Evolutionary conservation across 2,329 filamentous ascomycete species (phyloP).

Genomic region (Nemania abortiva): DNA sequence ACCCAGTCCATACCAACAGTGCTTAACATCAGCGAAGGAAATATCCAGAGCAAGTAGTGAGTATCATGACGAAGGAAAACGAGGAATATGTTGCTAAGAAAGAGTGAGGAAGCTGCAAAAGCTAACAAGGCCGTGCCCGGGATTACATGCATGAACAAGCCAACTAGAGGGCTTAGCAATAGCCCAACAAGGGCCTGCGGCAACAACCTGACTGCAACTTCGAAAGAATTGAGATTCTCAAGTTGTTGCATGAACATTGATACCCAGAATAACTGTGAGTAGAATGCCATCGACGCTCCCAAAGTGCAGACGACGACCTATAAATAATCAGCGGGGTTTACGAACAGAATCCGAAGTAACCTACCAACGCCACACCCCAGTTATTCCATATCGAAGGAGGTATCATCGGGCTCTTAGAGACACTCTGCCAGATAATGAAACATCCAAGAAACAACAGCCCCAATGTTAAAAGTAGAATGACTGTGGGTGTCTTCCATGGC

Average conservation of each 20-base stretch:
- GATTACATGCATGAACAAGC: conserved; percentile 49
- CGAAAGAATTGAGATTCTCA: conserved; percentile 48
- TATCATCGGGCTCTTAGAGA: conserved; percentile 51
- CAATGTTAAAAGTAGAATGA: conserved; percentile 50
- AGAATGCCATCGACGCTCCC: conserved; percentile 51
- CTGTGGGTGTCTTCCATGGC: conserved; percentile 52
- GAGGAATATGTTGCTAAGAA: conserved; percentile 50
- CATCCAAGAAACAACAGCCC: conserved; percentile 49
- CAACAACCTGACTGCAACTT: conserved; percentile 50
- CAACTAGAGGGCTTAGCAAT: conserved; percentile 51
- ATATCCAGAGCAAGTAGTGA: conserved; percentile 51
- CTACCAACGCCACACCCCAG: conserved; percentile 49
- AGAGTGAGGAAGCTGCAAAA: conserved; percentile 45
- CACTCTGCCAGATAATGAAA: conserved; percentile 51
- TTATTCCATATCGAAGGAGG: conserved; percentile 49
- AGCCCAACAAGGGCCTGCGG: conserved; percentile 52
- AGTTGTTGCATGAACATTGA: conserved; percentile 53
- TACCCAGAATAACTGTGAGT: conserved; percentile 52
- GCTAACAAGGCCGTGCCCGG: conserved; percentile 47
- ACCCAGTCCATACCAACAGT: conserved; percentile 53
- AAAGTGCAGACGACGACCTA: conserved; percentile 49
- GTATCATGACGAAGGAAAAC: conserved; percentile 48
- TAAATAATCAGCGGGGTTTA: conserved; percentile 27
- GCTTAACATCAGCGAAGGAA: conserved; percentile 51
- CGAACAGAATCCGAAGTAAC: conserved; percentile 5